Evolutionary conservation across 495 filamentous ascomycete species (phyloP).

Genomic region (Trichoderma reesei): DNA sequence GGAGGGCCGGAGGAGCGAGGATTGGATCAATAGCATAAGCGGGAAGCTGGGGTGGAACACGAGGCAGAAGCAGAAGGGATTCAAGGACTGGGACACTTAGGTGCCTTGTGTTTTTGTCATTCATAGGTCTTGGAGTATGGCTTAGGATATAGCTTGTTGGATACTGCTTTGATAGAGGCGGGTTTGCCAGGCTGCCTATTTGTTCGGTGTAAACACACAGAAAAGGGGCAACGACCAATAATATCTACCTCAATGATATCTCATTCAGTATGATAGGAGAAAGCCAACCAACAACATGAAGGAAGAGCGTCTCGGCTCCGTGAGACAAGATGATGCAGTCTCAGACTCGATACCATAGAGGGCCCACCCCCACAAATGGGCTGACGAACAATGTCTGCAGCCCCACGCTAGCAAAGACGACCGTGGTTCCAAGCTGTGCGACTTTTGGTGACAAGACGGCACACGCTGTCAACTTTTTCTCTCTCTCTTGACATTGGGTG

Average conservation of each 20-base stretch:
- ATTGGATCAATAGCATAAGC: conserved; percentile 88
- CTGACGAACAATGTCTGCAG: neutral
- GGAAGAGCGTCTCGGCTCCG: neutral
- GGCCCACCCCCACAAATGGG: neutral
- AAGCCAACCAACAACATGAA: neutral
- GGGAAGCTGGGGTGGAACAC: conserved; percentile 93
- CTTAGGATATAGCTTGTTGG: neutral
- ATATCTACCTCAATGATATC: too few species aligned
- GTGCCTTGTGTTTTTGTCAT: neutral
- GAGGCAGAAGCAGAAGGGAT: conserved; percentile 61
- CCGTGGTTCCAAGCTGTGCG: neutral
- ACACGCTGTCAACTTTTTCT: too few species aligned
- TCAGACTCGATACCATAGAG: neutral
- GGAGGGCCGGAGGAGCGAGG: conserved; percentile 62
- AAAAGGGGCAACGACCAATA: too few species aligned
- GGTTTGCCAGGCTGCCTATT: too few species aligned
- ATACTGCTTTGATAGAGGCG: neutral
- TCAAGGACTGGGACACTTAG: conserved; percentile 36
- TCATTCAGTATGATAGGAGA: too few species aligned
- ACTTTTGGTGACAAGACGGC: too few species aligned
- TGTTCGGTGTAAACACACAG: too few species aligned
- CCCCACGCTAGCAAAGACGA: neutral
- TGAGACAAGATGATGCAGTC: too few species aligned
- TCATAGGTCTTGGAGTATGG: too few species aligned
- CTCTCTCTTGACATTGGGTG: too few species aligned